Conservation (phyloP, 2,329 filamentous ascomycete genomes). For the Aspergillus novofumigatus region DNA sequence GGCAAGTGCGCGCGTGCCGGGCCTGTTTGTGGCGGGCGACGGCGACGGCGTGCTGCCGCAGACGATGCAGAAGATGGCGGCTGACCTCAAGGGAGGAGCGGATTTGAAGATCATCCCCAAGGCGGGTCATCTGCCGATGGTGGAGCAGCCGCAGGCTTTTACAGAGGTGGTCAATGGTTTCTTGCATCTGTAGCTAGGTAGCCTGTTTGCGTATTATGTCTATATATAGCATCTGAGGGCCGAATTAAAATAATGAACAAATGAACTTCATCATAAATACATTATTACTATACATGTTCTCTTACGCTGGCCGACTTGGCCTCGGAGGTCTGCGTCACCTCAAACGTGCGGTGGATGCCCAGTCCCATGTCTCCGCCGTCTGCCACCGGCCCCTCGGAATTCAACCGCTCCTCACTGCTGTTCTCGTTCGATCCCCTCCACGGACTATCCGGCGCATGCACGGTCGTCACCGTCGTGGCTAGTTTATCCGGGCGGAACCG, state of each 20-base stretch:
- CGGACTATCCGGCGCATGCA: slow-evolving; percentile 16
- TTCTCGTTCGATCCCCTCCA: slow-evolving; percentile 19
- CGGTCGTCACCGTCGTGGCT: slow-evolving; percentile 26
- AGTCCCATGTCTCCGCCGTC: slow-evolving; percentile 18
- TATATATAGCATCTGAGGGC: too few species aligned
- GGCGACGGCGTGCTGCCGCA: slow-evolving; percentile 70
- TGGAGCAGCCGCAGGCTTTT: slow-evolving; percentile 67
- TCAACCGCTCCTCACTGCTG: slow-evolving; percentile 27
- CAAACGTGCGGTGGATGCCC: slow-evolving; percentile 27
- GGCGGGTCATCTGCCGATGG: slow-evolving; percentile 81
- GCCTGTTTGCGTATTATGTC: not conserved
- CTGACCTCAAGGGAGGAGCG: slow-evolving; percentile 52
- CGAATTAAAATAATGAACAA: not conserved
- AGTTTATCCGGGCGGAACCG: slow-evolving; percentile 27
- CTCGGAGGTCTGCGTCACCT: slow-evolving; percentile 23
- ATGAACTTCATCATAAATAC: not conserved
- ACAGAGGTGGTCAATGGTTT: slow-evolving; percentile 60
- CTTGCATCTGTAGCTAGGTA: slow-evolving; percentile 28
- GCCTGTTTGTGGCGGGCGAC: slow-evolving; percentile 67
- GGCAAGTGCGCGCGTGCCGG: slow-evolving; percentile 34
- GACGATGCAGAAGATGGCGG: slow-evolving; percentile 73
- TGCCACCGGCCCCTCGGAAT: slow-evolving; percentile 10
- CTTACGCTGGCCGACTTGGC: slow-evolving; percentile 8
- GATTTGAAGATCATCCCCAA: slow-evolving; percentile 63
- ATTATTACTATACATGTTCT: slow-evolving; percentile 18